phyloP scores from a whole-genome alignment of 1,139 yeast genomes.

The Pneumocystis oryctolagi region DNA sequence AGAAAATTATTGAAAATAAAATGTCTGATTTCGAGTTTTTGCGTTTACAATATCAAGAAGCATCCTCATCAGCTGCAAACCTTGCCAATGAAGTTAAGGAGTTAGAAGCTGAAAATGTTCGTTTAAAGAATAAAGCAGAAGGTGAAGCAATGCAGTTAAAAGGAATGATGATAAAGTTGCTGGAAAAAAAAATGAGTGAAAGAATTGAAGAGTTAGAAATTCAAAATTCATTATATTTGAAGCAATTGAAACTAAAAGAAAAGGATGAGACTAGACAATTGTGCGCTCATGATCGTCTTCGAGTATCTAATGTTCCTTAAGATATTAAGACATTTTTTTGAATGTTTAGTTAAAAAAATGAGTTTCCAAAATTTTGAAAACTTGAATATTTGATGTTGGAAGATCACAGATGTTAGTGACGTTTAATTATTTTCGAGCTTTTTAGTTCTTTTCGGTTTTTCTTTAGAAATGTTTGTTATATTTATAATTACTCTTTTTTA shows the following conservation, averaged over 20 bases:
- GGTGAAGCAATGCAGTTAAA: background rate
- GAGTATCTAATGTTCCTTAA: background rate
- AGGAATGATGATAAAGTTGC: background rate
- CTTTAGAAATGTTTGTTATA: background rate
- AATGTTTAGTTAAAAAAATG: background rate
- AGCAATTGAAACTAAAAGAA: constrained; percentile 1
- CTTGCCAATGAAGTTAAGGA: background rate
- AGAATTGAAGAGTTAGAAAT: constrained; percentile 1
- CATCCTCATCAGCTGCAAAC: background rate
- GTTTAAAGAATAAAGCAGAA: background rate
- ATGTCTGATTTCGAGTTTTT: background rate
- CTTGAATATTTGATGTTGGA: background rate
- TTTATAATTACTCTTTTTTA: background rate
- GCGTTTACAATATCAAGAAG: constrained; percentile 1
- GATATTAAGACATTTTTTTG: background rate
- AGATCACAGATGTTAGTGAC: background rate
- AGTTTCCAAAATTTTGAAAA: background rate
- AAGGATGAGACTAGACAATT: background rate
- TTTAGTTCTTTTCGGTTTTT: background rate
- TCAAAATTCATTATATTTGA: constrained; percentile 5
- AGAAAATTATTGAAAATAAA: background rate
- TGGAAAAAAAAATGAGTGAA: background rate
- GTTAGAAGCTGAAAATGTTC: background rate
- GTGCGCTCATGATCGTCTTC: background rate
- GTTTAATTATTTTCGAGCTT: background rate